Percentiles rank a stretch among this genome's conserved stretches.
These are phyloP conservation scores for Saccharomyces hybrid DNA, from an alignment of 1,139 yeast species.

Conservation along the genomic window DNA sequence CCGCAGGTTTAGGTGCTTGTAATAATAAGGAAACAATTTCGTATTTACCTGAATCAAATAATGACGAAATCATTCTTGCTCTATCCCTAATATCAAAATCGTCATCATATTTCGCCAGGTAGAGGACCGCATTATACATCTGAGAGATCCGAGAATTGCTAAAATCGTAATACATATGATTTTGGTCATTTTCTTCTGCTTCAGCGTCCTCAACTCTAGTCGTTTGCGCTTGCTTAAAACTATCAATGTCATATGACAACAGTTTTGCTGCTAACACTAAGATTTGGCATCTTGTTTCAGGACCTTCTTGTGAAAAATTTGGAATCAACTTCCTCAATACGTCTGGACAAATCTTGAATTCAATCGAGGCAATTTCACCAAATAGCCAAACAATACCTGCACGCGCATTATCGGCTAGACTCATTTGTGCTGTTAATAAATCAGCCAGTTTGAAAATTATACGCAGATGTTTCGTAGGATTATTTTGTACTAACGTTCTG, in stretches of 20 bases:
- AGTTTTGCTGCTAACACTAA: conserved; percentile 70
- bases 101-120: conserved; percentile 64
- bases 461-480: conserved; percentile 38
- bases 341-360: conserved; percentile 65
- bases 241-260: conserved; percentile 46
- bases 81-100: conserved; percentile 79
- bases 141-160: conserved; percentile 40
- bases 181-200: neutral
- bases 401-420: conserved; percentile 43
- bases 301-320: conserved; percentile 48
- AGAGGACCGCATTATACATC: conserved; percentile 54
- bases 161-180: conserved; percentile 23
- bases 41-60: conserved; percentile 35
- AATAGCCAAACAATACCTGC: conserved; percentile 87
- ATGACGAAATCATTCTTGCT: conserved; percentile 61
- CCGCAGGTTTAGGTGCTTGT: conserved; percentile 69
- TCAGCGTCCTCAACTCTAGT: conserved; percentile 13
- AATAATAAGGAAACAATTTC: conserved; percentile 68
- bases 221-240: conserved; percentile 22
- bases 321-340: conserved; percentile 53
- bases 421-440: conserved; percentile 14
- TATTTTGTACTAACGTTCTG: conserved; percentile 62
- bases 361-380: conserved; percentile 59
- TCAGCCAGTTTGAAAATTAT: conserved; percentile 38
- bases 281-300: conserved; percentile 59